phyloP scores from a whole-genome alignment of 257 asterid genomes.

The Anisodus tanguticus region DNA sequence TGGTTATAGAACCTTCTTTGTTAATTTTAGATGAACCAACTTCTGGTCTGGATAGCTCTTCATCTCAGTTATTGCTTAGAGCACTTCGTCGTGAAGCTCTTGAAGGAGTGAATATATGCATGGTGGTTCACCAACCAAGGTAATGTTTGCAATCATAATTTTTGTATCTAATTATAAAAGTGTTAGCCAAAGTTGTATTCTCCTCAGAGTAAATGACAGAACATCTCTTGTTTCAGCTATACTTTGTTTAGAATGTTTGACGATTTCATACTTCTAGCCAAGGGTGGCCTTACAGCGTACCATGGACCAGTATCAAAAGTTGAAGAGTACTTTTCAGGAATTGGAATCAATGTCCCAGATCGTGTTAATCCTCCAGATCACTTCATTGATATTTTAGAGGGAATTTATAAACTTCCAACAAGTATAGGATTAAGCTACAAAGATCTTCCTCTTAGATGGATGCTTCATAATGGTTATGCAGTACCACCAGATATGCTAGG shows the following conservation, averaged over 20 bases:
- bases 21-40: conserved; percentile 92
- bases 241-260: conserved; percentile 88
- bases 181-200: conserved; percentile 17
- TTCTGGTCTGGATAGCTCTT: conserved; percentile 92
- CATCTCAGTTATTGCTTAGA: conserved; percentile 90
- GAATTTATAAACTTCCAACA: conserved; percentile 66
- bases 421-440: conserved; percentile 57
- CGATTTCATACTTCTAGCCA: conserved; percentile 89
- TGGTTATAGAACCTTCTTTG: conserved; percentile 97
- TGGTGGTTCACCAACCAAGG: conserved; percentile 99
- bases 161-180: neutral
- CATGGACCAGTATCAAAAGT: conserved; percentile 86
- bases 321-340: conserved; percentile 77
- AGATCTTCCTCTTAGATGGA: conserved; percentile 91
- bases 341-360: conserved; percentile 74
- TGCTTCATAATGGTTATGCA: conserved; percentile 78
- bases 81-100: conserved; percentile 96
- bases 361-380: conserved; percentile 93
- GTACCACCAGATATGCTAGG: conserved; percentile 73
- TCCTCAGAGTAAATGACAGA: conserved; percentile 16
- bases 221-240: conserved; percentile 62
- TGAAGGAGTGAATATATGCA: conserved; percentile 92
- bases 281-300: conserved; percentile 86
- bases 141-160: conserved; percentile 32
- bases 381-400: conserved; percentile 88